Base-by-base conservation (phyloP, 1,139 yeast species). In the Blastobotrys petasosporus region DNA sequence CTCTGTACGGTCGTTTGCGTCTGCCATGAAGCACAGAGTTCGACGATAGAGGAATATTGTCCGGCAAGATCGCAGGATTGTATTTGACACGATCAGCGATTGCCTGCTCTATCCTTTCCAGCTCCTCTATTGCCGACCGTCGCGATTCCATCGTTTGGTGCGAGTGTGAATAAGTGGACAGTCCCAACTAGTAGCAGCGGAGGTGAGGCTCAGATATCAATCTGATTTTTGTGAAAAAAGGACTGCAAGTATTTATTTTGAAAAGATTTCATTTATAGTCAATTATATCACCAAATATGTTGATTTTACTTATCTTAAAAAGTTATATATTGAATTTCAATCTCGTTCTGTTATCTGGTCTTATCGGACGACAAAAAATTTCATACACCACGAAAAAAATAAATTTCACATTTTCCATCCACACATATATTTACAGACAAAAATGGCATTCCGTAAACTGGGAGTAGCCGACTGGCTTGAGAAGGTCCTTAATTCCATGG, bases 391-490 rank as follows among this genome's bases (percentile, higher is more conserved):
- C 10, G 36, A 33, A 20, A 20, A 20, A 20, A 20, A 20, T 20
- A 37, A 37, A 25, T 11, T 34, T 44, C 17, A 35, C 31, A 34
- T 23, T 17, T 40, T 13, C 5, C 15, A 12, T 32, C 12, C 6
- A 5, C 25, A 23, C 23, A 13, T 15, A 41, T n/a, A 16, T 32
- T 13, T 13, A 41, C 13, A 16, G n/a, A 11, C 30, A 5, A 31
- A 12, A 38, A 20, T 53, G 59, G 52, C 67, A 5, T 88, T 88
- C 60, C 71, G 74, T 51, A 73, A 73, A 9, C 61, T 90, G 30
- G 97, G 97, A 0, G 78, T 87, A 4, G 77, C 95, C 35, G 79
- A 75, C 63, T 90, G 98, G 97, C 79, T 94, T 25, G 73, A 74
- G 32, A 97, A 92, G 56, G 76, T 97, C 0, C 74, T 92, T 4